phyloP scores from a whole-genome alignment of 1,139 yeast genomes.

The Yamadazyma triangularis region DNA sequence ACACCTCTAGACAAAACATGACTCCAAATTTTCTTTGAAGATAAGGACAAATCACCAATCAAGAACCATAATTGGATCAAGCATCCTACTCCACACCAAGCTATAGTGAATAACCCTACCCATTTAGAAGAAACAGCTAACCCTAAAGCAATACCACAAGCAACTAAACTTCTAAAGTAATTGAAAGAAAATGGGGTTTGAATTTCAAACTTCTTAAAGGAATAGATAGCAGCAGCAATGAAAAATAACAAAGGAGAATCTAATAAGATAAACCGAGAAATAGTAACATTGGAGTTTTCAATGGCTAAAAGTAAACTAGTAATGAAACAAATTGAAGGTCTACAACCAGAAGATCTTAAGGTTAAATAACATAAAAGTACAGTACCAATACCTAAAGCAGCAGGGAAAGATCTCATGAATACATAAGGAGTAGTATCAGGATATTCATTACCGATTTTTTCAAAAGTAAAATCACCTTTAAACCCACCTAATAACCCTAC shows the following conservation, averaged over 20 bases:
- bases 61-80: constrained; percentile 80
- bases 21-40: constrained; percentile 41
- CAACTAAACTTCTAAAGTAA: constrained; percentile 69
- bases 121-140: constrained; percentile 88
- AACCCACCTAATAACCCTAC: constrained; percentile 71
- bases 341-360: constrained; percentile 79
- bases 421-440: constrained; percentile 66
- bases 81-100: constrained; percentile 83
- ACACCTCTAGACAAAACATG: constrained; percentile 58
- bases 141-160: constrained; percentile 82
- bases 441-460: constrained; percentile 61
- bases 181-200: constrained; percentile 63
- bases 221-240: constrained; percentile 81
- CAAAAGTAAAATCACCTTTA: constrained; percentile 70
- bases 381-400: constrained; percentile 76
- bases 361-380: constrained; percentile 75
- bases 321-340: constrained; percentile 66
- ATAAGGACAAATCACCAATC: constrained; percentile 77
- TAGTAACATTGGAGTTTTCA: constrained; percentile 85
- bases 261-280: constrained; percentile 82
- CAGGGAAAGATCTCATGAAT: constrained; percentile 84
- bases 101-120: constrained; percentile 94
- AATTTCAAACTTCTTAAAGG: constrained; percentile 76
- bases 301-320: constrained; percentile 66
- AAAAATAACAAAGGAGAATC: constrained; percentile 91